Percentiles rank a stretch among this genome's conserved stretches.
These are phyloP conservation scores for Dentipellis sp. DNA, from an alignment of 768 basidiomycete genomes.

Conservation along the genomic window DNA sequence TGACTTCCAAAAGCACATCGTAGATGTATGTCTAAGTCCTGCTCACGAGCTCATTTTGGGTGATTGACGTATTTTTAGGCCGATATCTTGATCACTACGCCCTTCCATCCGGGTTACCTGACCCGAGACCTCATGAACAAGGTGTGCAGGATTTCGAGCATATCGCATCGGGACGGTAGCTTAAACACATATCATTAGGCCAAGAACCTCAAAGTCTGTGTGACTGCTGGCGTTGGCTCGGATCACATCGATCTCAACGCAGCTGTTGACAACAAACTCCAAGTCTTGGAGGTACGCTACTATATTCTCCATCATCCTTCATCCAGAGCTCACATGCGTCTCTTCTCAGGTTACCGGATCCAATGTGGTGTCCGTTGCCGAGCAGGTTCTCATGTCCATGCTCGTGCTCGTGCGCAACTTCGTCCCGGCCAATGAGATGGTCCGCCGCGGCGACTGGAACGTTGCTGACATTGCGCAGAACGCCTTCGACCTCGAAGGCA, in stretches of 20 bases:
- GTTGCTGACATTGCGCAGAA: slow-evolving; percentile 29
- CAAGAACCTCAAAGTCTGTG: slow-evolving; percentile 72
- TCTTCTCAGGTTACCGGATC: slow-evolving; percentile 20
- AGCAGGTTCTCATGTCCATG: slow-evolving; percentile 34
- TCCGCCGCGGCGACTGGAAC: slow-evolving; percentile 31
- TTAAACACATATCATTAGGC: slow-evolving; percentile 31
- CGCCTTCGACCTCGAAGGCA: slow-evolving; percentile 38
- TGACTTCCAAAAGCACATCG: slow-evolving; percentile 46
- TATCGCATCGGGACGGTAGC: no score
- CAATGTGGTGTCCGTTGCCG: slow-evolving; percentile 36
- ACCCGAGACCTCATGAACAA: slow-evolving; percentile 14
- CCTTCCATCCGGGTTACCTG: slow-evolving; percentile 23
- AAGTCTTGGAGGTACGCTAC: slow-evolving; percentile 52
- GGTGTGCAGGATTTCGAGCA: no score
- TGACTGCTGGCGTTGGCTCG: slow-evolving; percentile 80
- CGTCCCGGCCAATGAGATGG: slow-evolving; percentile 29
- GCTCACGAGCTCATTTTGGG: no score
- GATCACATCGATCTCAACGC: slow-evolving; percentile 83
- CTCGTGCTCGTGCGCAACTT: slow-evolving; percentile 38
- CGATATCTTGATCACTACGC: slow-evolving; percentile 19
- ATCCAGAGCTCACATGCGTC: no score
- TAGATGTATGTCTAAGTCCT: slow-evolving; percentile 45
- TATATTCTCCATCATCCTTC: no score
- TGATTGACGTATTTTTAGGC: background rate
- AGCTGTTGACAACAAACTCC: slow-evolving; percentile 66